These are phyloP conservation scores for Saturnispora gosingensis DNA, from an alignment of 805 yeast genomes.

Conservation along the genomic window DNA sequence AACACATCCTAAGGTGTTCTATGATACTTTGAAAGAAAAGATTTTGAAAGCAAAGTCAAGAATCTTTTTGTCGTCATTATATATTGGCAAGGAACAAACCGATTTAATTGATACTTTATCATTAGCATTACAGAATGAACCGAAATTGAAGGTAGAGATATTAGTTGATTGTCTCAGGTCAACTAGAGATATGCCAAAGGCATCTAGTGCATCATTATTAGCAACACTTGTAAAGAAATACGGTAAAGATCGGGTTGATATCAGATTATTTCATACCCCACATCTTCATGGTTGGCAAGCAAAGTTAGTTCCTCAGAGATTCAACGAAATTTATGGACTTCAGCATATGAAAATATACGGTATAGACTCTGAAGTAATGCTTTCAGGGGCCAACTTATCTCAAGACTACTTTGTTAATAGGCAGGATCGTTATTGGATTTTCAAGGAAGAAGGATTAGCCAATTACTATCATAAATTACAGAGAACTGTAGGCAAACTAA, in stretches of 20 bases:
- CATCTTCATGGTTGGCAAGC: slow-evolving; percentile 61
- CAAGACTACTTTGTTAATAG: slow-evolving; percentile 88
- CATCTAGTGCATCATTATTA: slow-evolving; percentile 68
- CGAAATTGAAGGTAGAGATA: slow-evolving; percentile 57
- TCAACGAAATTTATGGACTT: slow-evolving; percentile 86
- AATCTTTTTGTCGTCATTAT: slow-evolving; percentile 75
- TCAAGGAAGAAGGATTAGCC: slow-evolving; percentile 47
- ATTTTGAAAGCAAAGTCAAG: slow-evolving; percentile 54
- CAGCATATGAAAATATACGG: slow-evolving; percentile 98
- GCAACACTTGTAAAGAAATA: slow-evolving; percentile 55
- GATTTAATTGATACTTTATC: slow-evolving; percentile 62
- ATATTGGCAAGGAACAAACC: slow-evolving; percentile 73
- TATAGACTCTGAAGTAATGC: slow-evolving; percentile 78
- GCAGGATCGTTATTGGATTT: slow-evolving; percentile 84
- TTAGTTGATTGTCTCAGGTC: slow-evolving; percentile 85
- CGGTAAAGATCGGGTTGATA: slow-evolving; percentile 60
- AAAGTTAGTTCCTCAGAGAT: slow-evolving; percentile 61
- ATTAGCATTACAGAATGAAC: slow-evolving; percentile 49
- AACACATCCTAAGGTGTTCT: slow-evolving; percentile 63
- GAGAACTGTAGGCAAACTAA: slow-evolving; percentile 52
- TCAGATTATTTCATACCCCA: slow-evolving; percentile 87
- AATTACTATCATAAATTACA: slow-evolving; percentile 73
- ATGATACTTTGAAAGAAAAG: slow-evolving; percentile 49
- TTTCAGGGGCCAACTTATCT: slow-evolving; percentile 88
- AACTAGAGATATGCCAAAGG: slow-evolving; percentile 80